Evolutionary conservation across 495 filamentous ascomycete species (phyloP), one percentile per base, ranked within the genome.

Genomic region (Aspergillus mulundensis): DNA sequence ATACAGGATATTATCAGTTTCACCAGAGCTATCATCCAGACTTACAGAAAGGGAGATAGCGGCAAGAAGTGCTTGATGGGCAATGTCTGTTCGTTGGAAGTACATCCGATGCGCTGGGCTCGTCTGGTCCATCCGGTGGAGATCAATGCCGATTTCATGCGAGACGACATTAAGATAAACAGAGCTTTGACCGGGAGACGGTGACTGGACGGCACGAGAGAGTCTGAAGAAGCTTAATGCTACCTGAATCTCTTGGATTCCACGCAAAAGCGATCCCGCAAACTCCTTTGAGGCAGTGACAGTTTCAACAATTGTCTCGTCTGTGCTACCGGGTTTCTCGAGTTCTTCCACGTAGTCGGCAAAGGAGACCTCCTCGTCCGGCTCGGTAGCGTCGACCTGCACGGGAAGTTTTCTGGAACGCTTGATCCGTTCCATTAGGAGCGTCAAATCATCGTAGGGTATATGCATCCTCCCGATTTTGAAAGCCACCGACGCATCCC

Each of bases 81-180:
- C 94, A 59, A 97, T 83, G 62, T 97, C 95, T 50, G 87, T 84
- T 11, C 87, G 84, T 14, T 91, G 91, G 69, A 99, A 99, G 73
- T 99, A 99, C 94, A 99, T 99, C 50, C 92, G 87, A 80, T 99
- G 94, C 3, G 91, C 93, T 0, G 94, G 91, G 36, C 90, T 95
- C 61, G 88, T 93, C 24, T 89, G 88, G 66, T 99, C 95, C 55
- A 99, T 84, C 15, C 94, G 85, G 67, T 97, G 88, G 30, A 97
- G 75, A 62, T 99, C 94, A 62, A 97, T 81, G 50, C 92, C 91
- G 28, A 99, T 80, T 69, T 99, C 94, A 65, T 97, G 96, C 78
- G 96, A 95, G 1, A 93, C 89, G 14, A 91, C 81, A 59, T 93
- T 95, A 53, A 97, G 71, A 47, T 87, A 86, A 2, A 96, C 71